Percentiles rank a stretch among this genome's conserved stretches.
Evolutionary conservation across 179 eudicot species (phyloP).

Genomic region (Beta macrorhiza): DNA sequence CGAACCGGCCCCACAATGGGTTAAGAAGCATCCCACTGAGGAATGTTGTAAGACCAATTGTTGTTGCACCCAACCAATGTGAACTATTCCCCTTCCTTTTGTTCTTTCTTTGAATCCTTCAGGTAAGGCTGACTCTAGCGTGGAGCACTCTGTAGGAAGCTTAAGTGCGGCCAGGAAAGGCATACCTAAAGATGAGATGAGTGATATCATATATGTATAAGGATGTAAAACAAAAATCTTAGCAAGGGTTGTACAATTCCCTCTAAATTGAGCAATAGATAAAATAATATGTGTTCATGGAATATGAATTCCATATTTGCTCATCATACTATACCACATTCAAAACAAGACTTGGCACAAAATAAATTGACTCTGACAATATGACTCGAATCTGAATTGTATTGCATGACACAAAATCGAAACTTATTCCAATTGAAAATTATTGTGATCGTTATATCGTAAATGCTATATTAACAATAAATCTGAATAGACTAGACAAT

Average conservation of each 20-base stretch:
- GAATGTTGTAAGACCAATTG: constrained; percentile 13
- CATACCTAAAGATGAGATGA: not conserved
- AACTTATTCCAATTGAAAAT: too few species aligned
- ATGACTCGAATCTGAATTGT: too few species aligned
- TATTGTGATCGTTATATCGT: too few species aligned
- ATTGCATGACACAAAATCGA: too few species aligned
- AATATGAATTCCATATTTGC: too few species aligned
- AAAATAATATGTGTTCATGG: too few species aligned
- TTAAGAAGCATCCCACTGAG: constrained; percentile 17
- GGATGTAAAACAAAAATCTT: not conserved
- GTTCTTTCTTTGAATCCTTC: constrained; percentile 14
- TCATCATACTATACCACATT: too few species aligned
- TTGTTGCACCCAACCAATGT: constrained; percentile 17
- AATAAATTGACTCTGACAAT: too few species aligned
- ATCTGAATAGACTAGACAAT: too few species aligned
- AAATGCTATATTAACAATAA: too few species aligned
- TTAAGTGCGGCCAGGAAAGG: constrained; percentile 19
- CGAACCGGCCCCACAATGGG: constrained; percentile 18
- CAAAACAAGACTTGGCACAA: too few species aligned
- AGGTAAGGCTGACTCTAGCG: constrained; percentile 16
- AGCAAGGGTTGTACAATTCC: not conserved
- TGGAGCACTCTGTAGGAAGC: constrained; percentile 10
- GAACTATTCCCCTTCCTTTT: constrained; percentile 14
- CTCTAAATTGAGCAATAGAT: not conserved
- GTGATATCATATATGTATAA: too few species aligned